Conservation (phyloP, 345 rosid species). For the Hibiscus tridactylites region DNA sequence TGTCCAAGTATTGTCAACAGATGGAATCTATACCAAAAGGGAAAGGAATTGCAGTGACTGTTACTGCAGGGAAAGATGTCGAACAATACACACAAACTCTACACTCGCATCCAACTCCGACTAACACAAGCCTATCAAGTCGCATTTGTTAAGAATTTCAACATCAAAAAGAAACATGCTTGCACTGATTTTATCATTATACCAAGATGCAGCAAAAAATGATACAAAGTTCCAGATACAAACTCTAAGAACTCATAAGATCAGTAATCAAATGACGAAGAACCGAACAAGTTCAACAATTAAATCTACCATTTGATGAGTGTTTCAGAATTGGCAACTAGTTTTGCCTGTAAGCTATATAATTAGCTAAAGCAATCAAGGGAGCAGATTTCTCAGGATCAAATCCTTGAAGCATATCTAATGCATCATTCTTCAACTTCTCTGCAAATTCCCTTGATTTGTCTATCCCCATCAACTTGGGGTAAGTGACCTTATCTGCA, state of each 20-base stretch:
- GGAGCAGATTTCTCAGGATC: neutral
- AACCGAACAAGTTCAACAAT: neutral
- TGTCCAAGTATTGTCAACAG: neutral
- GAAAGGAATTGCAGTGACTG: neutral
- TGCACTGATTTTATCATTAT: neutral
- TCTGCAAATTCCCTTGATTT: neutral
- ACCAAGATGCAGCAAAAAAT: neutral
- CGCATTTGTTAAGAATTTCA: neutral
- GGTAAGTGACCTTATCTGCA: neutral
- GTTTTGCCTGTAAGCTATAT: neutral
- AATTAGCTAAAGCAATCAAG: neutral
- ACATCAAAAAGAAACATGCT: neutral
- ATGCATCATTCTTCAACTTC: neutral
- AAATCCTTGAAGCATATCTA: neutral
- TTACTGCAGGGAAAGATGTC: neutral
- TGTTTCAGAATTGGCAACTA: neutral
- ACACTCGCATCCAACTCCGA: neutral
- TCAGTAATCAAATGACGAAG: neutral
- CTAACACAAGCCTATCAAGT: neutral
- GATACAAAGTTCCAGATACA: neutral
- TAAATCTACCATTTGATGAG: neutral
- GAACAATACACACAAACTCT: neutral
- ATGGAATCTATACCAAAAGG: too few relatives aligned
- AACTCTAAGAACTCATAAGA: neutral
- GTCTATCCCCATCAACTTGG: neutral